A percentile compares a stretch with the other conserved stretches of the same genome.
Evolutionary conservation across 805 yeast genomes (phyloP).

Genomic region (Henningerozyma blattae): DNA sequence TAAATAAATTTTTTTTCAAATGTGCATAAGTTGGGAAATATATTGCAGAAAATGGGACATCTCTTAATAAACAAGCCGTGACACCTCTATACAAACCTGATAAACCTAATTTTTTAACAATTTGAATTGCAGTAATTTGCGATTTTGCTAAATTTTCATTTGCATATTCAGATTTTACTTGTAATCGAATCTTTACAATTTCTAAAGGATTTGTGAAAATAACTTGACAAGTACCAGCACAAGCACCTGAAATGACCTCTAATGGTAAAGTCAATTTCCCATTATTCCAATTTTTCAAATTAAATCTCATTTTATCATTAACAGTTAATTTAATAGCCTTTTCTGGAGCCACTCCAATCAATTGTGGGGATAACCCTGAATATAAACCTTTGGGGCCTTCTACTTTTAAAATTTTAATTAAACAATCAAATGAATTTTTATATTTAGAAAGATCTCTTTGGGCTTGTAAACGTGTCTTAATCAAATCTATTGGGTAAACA

Average conservation of each 20-base stretch:
- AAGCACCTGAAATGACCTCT: slow-evolving; percentile 82
- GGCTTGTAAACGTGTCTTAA: slow-evolving; percentile 95
- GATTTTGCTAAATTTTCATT: slow-evolving; percentile 28
- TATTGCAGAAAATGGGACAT: slow-evolving; percentile 92
- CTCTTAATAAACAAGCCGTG: slow-evolving; percentile 81
- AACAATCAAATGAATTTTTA: slow-evolving; percentile 76
- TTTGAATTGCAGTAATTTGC: slow-evolving; percentile 36
- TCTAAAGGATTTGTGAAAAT: slow-evolving; percentile 93
- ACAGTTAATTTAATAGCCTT: slow-evolving; percentile 94
- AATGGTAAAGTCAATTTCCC: slow-evolving; percentile 39
- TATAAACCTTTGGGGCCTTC: slow-evolving; percentile 84
- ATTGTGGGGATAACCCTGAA: slow-evolving; percentile 87
- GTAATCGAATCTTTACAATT: slow-evolving; percentile 88
- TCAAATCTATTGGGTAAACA: slow-evolving; percentile 92
- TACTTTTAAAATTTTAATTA: slow-evolving; percentile 54
- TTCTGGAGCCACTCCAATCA: slow-evolving; percentile 96
- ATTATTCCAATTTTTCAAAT: slow-evolving; percentile 39
- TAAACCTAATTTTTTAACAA: slow-evolving; percentile 69
- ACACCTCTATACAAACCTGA: slow-evolving; percentile 88
- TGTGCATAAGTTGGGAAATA: slow-evolving; percentile 97
- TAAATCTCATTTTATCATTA: slow-evolving; percentile 73
- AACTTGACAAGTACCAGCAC: slow-evolving; percentile 96
- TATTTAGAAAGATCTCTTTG: slow-evolving; percentile 66
- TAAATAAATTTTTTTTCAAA: slow-evolving; percentile 68
- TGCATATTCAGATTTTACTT: slow-evolving; percentile 71